Base-by-base conservation (phyloP, 192 early-diverging fungal genomes). In the Coemansia sp. region DNA sequence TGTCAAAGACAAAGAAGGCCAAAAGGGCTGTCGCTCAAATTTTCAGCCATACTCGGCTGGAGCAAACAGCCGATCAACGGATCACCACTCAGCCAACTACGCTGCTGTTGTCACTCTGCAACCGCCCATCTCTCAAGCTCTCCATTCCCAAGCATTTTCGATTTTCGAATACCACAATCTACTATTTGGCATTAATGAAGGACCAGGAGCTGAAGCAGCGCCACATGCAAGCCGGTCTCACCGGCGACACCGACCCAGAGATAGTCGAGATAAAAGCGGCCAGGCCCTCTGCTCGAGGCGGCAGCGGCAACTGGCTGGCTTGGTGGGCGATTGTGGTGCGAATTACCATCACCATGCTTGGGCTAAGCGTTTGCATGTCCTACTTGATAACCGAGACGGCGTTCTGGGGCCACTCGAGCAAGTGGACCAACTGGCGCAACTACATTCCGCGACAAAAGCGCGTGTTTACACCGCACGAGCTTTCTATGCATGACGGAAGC, bases 401-500 rank as follows among this genome's bases (percentile, higher is more conserved):
- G 82, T 76, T 87, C 25, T 93, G 91, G 91, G 90, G 89, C 2
- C 86, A 88, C 67, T 61, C 84, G 55, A 86, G 84, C 56, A 89
- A 90, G 60, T 91, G 85, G 75, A 84, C 85, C 9, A 93, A 93
- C 71, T 77, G 84, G 71, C 80, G 85, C 50, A 87, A 82, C 48
- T 93, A 85, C 73, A 58, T 93, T 53, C 91, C 91, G 26, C 87
- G 88, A 71, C 76, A 73, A 52, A 82, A 91, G 64, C 64, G 75
- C 7, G 77, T 88, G 5, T 88, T 97, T 48, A 91, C 94, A 34
- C 83, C 87, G 26, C 78, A 72, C n/a, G 89, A 99, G 68, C 78
- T 99, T 13, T 79, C 84, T 9, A 69, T 75, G 64, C 95, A 93
- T 69, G 94, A 99, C 69, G 97, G 97, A 13, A 83, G 83, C 36